Conservation (phyloP, 257 asterid species). For the Coffea eugenioides region DNA sequence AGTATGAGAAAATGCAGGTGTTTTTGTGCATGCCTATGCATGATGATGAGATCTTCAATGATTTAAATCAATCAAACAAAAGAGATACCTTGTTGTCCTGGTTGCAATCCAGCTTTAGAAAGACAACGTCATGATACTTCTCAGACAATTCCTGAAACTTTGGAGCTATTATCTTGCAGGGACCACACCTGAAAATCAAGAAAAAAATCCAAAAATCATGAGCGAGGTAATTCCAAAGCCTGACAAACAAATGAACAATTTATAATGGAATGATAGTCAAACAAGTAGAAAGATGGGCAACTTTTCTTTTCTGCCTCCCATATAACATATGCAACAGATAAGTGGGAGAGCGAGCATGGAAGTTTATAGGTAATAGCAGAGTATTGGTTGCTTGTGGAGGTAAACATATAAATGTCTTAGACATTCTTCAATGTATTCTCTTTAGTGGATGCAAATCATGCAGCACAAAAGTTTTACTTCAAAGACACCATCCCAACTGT, state of each 20-base stretch:
- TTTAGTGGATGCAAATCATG: too few relatives aligned
- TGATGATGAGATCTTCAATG: background rate
- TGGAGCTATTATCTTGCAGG: conserved; percentile 89
- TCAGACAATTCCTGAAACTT: conserved; percentile 56
- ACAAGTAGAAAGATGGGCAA: too few relatives aligned
- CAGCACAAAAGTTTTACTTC: too few relatives aligned
- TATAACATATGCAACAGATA: background rate
- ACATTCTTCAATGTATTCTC: too few relatives aligned
- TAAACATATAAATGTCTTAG: too few relatives aligned
- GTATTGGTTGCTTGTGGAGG: background rate
- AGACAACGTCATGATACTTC: conserved; percentile 64
- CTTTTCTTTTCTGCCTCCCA: too few relatives aligned
- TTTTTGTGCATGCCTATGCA: background rate
- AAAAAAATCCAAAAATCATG: background rate
- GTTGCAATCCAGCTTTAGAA: conserved; percentile 96
- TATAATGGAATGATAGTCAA: too few relatives aligned
- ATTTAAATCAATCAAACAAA: background rate
- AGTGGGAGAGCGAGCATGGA: background rate
- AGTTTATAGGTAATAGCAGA: background rate
- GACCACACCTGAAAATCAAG: conserved; percentile 80
- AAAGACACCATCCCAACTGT: too few relatives aligned
- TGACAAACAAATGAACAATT: too few relatives aligned
- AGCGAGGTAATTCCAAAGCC: background rate
- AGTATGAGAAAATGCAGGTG: background rate
- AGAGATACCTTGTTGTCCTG: conserved; percentile 66